phyloP scores from a whole-genome alignment of 2,329 filamentous ascomycete species.

The Neopestalotiopsis sp. region DNA sequence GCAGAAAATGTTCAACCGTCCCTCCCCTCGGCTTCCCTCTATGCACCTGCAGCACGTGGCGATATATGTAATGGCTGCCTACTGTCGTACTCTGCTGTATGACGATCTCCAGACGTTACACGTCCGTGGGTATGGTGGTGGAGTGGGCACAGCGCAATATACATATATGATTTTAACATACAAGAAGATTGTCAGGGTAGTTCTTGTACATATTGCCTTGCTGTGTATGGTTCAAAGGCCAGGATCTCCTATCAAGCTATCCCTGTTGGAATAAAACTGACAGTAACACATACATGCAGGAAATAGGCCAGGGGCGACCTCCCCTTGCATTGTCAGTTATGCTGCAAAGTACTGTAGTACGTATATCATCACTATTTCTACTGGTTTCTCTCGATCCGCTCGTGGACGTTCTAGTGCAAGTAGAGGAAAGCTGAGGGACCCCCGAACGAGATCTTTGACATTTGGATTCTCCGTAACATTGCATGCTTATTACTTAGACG shows the following conservation, averaged over 20 bases:
- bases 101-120: background rate
- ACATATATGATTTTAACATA: too few relatives aligned
- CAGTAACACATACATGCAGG: background rate
- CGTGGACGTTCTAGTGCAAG: background rate
- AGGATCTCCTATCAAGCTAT: background rate
- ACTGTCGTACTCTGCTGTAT: background rate
- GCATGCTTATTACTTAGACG: background rate
- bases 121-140: background rate
- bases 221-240: background rate
- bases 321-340: background rate
- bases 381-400: background rate
- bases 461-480: background rate
- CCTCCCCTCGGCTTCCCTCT: background rate
- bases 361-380: background rate
- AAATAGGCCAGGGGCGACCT: background rate
- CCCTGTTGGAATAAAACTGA: background rate
- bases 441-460: background rate
- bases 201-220: background rate
- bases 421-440: background rate
- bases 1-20: background rate
- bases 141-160: background rate
- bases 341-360: too few relatives aligned
- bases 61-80: background rate
- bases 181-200: too few relatives aligned
- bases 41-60: background rate